A percentile compares a stretch with the other conserved stretches of the same genome.
phyloP scores from a whole-genome alignment of 306 rosid genomes.

The Lotus japonicus region DNA sequence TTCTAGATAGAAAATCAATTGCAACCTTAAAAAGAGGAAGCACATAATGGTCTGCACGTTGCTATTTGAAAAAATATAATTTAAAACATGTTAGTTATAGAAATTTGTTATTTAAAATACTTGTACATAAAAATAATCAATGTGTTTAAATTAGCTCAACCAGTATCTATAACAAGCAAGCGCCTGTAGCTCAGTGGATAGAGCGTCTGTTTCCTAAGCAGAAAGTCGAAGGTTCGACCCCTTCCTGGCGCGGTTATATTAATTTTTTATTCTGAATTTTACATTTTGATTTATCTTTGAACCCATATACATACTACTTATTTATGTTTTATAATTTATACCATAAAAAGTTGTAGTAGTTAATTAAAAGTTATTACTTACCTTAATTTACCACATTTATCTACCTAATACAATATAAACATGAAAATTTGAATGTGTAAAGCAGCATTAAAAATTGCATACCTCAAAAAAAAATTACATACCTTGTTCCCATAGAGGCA shows the following conservation, averaged over 20 bases:
- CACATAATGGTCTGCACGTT: too few species aligned
- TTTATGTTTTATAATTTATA: too few species aligned
- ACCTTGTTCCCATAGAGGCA: slow-evolving; percentile 98
- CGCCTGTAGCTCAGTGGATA: slow-evolving; percentile 76
- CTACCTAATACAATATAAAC: neutral
- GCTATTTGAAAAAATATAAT: too few species aligned
- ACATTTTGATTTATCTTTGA: neutral
- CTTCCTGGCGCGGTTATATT: slow-evolving; percentile 32
- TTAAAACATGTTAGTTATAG: neutral
- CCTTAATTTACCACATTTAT: neutral
- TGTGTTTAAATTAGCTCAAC: too few species aligned
- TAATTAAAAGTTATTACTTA: neutral
- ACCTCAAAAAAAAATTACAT: too few species aligned
- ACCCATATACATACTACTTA: too few species aligned
- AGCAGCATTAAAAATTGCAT: neutral
- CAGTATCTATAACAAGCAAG: neutral
- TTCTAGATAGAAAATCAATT: too few species aligned
- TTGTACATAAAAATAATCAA: neutral
- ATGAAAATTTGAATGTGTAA: neutral
- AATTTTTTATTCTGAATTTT: neutral
- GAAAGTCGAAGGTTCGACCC: slow-evolving; percentile 66
- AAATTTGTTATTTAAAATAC: neutral
- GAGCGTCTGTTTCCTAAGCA: slow-evolving; percentile 77
- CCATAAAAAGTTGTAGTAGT: too few species aligned
- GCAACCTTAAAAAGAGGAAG: too few species aligned